Base-by-base conservation (phyloP, 2,329 filamentous ascomycete genomes). In the Pseudogymnoascus sp. region DNA sequence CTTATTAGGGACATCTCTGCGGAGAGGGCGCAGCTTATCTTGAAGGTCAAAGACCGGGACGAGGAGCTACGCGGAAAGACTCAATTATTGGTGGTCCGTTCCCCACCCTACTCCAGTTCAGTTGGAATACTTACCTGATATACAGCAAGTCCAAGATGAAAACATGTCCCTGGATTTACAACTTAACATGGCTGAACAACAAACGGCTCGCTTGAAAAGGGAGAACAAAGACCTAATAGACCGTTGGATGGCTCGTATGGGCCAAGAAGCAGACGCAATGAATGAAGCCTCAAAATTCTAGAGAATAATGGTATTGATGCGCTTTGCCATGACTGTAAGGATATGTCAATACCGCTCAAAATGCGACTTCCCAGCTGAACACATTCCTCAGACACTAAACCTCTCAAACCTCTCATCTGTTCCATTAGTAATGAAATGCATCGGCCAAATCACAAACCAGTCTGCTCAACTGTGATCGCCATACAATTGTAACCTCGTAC, bases 161-260 rank as follows among this genome's bases (percentile, higher is more conserved):
- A 88, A 96, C 76, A 87, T 96, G 60, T 88, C 91, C 0, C 77
- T 97, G 56, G 93, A 93, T 68, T 80, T 97, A 68, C 90, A 97
- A 75, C 81, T 97, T 46, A 92, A 95, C 69, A 85, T 97, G 79
- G 87, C 88, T 2, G 92, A 96, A 74, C 84, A 93, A 73, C 85
- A 86, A 71, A 81, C 83, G 29, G 86, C 88, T 72, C 87, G 86
- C 75, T 78, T 96, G 66, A 84, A 87, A 72, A 82, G 81, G 64
- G 95, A 97, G 74, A 97, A 97, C 72, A 87, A 90, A 72, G 90
- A 96, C 68, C 80, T 99, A 63, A 87, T 97, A 62, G 88, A 92
- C 73, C 83, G 95, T 62, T 97, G 93, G 91, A 93, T 97, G 89
- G 86, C 85, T 72, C 82, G 88, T 67, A 95, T 95, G 83, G 88